A percentile compares a stretch with the other conserved stretches of the same genome.
These are phyloP conservation scores for Botrytis sinoallii DNA, from an alignment of 2,329 filamentous ascomycete genomes.

Conservation along the genomic window DNA sequence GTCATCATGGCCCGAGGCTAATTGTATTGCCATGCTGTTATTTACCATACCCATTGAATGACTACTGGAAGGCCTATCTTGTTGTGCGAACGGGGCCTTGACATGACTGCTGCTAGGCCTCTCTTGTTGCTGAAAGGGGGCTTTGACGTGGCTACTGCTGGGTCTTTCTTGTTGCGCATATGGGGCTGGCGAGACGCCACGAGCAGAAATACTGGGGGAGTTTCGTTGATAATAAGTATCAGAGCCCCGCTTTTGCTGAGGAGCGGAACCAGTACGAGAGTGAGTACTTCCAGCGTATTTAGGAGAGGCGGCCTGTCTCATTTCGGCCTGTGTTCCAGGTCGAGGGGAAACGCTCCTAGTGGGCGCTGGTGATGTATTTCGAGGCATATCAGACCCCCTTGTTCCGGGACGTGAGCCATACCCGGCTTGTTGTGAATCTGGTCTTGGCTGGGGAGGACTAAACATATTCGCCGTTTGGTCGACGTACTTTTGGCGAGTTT, in stretches of 20 bases:
- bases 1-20: constrained; percentile 54
- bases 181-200: constrained; percentile 44
- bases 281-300: constrained; percentile 51
- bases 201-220: constrained; percentile 46
- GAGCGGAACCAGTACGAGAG: constrained; percentile 38
- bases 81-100: constrained; percentile 31
- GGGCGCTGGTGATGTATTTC: constrained; percentile 66
- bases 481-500: constrained; percentile 85
- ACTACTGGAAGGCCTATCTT: constrained; percentile 18
- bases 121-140: constrained; percentile 40
- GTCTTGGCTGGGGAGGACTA: constrained; percentile 36
- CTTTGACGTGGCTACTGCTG: constrained; percentile 42
- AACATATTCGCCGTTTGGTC: constrained; percentile 82
- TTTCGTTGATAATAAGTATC: constrained; percentile 51
- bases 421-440: constrained; percentile 33
- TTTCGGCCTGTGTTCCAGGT: constrained; percentile 51
- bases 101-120: constrained; percentile 48
- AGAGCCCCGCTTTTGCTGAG: constrained; percentile 45
- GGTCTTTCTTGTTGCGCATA: constrained; percentile 45
- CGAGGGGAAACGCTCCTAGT: constrained; percentile 62
- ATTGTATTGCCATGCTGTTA: constrained; percentile 62
- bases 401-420: constrained; percentile 53
- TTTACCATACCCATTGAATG: constrained; percentile 9
- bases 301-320: constrained; percentile 52
- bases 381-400: constrained; percentile 56